Conservation (phyloP, 305 asterid species). For the Lippia alba region DNA sequence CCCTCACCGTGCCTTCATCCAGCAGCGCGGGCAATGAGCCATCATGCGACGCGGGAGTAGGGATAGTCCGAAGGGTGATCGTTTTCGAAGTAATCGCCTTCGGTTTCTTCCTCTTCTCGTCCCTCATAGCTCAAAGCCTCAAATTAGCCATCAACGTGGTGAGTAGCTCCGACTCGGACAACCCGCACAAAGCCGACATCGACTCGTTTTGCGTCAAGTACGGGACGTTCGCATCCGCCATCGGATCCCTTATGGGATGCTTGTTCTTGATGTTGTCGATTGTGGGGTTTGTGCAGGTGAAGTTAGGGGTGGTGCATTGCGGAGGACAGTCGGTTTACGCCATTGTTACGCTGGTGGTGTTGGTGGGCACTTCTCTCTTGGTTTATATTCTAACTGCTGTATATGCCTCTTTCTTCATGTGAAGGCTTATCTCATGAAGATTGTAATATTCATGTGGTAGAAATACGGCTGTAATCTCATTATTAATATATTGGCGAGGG, state of each 20-base stretch:
- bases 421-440: neutral
- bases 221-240: slow-evolving; percentile 55
- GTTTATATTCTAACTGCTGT: slow-evolving; percentile 40
- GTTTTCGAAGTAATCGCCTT: slow-evolving; percentile 57
- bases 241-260: slow-evolving; percentile 55
- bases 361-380: slow-evolving; percentile 48
- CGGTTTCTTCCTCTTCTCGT: slow-evolving; percentile 61
- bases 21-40: slow-evolving; percentile 27
- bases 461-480: too few relatives aligned
- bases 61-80: slow-evolving; percentile 38
- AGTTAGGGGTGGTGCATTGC: slow-evolving; percentile 52
- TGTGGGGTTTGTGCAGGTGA: slow-evolving; percentile 51
- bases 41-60: slow-evolving; percentile 39
- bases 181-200: slow-evolving; percentile 46
- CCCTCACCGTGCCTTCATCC: slow-evolving; percentile 30
- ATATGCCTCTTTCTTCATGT: slow-evolving; percentile 31
- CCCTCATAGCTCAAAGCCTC: slow-evolving; percentile 58
- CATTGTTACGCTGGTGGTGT: slow-evolving; percentile 32
- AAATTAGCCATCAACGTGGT: slow-evolving; percentile 55
- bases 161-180: slow-evolving; percentile 41
- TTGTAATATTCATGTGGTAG: too few relatives aligned
- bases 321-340: slow-evolving; percentile 45
- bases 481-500: too few relatives aligned
- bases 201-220: slow-evolving; percentile 42
- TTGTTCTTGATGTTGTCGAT: slow-evolving; percentile 54